Conservation (phyloP, 352 stramenopile species). For the Bremia lactucae region DNA sequence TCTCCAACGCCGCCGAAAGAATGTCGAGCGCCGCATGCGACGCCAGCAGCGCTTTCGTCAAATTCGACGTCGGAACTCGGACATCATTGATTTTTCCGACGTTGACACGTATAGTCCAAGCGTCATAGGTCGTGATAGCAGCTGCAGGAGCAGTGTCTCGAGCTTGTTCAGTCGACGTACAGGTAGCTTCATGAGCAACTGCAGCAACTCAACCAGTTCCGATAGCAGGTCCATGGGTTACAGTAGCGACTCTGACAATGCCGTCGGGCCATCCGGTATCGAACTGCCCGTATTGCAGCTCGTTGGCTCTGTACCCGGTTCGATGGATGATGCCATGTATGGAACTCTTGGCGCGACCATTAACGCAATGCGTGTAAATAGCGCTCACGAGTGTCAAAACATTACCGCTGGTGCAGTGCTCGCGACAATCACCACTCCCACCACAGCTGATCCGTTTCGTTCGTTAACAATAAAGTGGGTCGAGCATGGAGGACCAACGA, state of each 20-base stretch:
- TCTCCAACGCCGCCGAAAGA: slow-evolving; percentile 26
- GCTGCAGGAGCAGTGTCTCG: slow-evolving; percentile 18
- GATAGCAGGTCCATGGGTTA: slow-evolving; percentile 11
- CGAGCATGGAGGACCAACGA: slow-evolving; percentile 23
- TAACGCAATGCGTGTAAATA: slow-evolving; percentile 37
- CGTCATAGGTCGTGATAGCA: slow-evolving; percentile 15
- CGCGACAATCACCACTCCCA: slow-evolving; percentile 30
- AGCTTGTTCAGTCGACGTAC: slow-evolving; percentile 17
- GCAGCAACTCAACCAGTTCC: slow-evolving; percentile 20
- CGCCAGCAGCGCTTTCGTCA: slow-evolving; percentile 16
- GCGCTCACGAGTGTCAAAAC: slow-evolving; percentile 36
- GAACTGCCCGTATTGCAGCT: slow-evolving; percentile 35
- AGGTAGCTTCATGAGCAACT: slow-evolving; percentile 20
- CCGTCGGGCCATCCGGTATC: neutral
- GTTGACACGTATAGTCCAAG: slow-evolving; percentile 8
- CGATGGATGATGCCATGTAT: slow-evolving; percentile 51
- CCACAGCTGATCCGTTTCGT: slow-evolving; percentile 33
- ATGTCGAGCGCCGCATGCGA: slow-evolving; percentile 22
- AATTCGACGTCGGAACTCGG: slow-evolving; percentile 14
- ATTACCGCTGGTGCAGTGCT: slow-evolving; percentile 38
- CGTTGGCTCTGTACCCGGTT: slow-evolving; percentile 35
- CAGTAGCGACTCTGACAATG: slow-evolving; percentile 13
- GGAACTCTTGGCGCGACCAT: slow-evolving; percentile 29
- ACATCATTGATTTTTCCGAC: slow-evolving; percentile 16
- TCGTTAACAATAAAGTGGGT: slow-evolving; percentile 52